Evolutionary conservation across 2,329 filamentous ascomycete species (phyloP).

Genomic region (Neopestalotiopsis sp.): DNA sequence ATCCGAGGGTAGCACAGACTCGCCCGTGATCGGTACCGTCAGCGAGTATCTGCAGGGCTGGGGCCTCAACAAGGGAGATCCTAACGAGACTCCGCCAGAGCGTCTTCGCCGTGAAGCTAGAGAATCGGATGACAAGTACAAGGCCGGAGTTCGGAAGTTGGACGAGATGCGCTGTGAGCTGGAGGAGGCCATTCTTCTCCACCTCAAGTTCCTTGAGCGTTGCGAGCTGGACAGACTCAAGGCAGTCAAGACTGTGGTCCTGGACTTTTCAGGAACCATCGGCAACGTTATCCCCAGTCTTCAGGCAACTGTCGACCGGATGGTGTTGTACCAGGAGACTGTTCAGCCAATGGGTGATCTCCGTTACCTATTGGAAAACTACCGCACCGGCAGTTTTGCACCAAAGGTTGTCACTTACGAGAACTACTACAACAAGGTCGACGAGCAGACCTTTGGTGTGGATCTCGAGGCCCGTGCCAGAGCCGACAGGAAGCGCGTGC

Average conservation of each 20-base stretch:
- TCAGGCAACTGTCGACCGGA: slow-evolving; percentile 95
- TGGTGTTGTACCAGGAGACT: slow-evolving; percentile 99
- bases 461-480: slow-evolving; percentile 95
- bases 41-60: slow-evolving; percentile 90
- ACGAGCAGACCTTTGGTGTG: slow-evolving; percentile 97
- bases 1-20: slow-evolving; percentile 69
- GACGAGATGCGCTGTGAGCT: slow-evolving; percentile 91
- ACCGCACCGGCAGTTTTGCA: slow-evolving; percentile 90
- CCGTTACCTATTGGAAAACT: slow-evolving; percentile 94
- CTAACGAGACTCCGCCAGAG: slow-evolving; percentile 91
- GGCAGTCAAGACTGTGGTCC: slow-evolving; percentile 96
- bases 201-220: slow-evolving; percentile 94
- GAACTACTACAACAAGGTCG: slow-evolving; percentile 98
- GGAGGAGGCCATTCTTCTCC: slow-evolving; percentile 93
- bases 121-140: slow-evolving; percentile 94
- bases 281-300: slow-evolving; percentile 97
- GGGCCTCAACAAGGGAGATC: slow-evolving; percentile 88
- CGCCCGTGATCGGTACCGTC: slow-evolving; percentile 80
- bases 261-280: slow-evolving; percentile 96
- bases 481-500: slow-evolving; percentile 94
- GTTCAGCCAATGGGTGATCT: slow-evolving; percentile 92
- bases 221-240: slow-evolving; percentile 96
- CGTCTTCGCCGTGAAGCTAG: slow-evolving; percentile 85
- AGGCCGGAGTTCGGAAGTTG: slow-evolving; percentile 81
- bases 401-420: slow-evolving; percentile 93